Evolutionary conservation across 2,329 filamentous ascomycete genomes (phyloP).

Genomic region (Xylariaceae sp.): DNA sequence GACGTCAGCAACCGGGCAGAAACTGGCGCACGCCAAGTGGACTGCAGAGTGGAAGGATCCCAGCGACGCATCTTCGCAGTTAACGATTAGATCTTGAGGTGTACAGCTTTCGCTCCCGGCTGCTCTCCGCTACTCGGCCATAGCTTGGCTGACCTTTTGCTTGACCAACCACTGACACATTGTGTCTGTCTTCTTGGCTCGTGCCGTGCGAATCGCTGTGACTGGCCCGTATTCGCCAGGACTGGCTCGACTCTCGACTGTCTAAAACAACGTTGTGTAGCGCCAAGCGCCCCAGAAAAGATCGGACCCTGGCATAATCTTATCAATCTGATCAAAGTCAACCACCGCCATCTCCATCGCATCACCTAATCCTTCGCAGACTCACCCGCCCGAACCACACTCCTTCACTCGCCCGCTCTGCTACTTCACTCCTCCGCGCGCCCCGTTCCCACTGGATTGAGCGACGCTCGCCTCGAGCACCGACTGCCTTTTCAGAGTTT

Average conservation of each 20-base stretch:
- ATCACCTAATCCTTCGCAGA: constrained; percentile 11
- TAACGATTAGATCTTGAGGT: too few relatives aligned
- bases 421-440: constrained; percentile 2
- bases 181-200: too few relatives aligned
- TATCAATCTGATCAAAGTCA: constrained; percentile 37
- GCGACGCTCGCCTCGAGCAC: background rate
- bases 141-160: too few relatives aligned
- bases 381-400: constrained; percentile 3
- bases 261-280: background rate
- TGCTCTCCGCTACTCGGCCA: too few relatives aligned
- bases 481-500: background rate
- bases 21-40: too few relatives aligned
- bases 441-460: background rate
- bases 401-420: background rate
- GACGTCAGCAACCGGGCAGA: too few relatives aligned
- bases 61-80: too few relatives aligned
- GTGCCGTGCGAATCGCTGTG: too few relatives aligned
- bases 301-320: constrained; percentile 30
- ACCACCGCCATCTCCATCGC: constrained; percentile 15
- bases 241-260: background rate
- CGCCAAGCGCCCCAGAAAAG: background rate
- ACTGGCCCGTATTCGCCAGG: too few relatives aligned
- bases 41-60: too few relatives aligned
- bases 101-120: too few relatives aligned
- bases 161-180: too few relatives aligned